Evolutionary conservation across 1,139 yeast genomes (phyloP).

Genomic region (Lipomyces yarrowii): DNA sequence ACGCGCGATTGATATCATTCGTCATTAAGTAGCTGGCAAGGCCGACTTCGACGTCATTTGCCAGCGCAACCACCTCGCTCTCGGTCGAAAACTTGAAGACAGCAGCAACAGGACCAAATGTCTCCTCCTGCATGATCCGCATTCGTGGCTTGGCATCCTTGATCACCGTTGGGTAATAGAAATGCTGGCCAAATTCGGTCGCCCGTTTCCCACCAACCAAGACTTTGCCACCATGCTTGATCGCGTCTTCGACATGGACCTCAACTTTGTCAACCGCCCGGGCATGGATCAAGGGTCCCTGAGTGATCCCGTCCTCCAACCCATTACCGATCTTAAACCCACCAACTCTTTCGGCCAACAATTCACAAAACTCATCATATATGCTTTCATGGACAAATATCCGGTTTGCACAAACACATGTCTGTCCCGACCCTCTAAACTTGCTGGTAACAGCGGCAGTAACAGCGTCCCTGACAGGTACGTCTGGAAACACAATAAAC

Average conservation of each 20-base stretch:
- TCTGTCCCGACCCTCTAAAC: constrained; percentile 77
- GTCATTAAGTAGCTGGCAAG: constrained; percentile 82
- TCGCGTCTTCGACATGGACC: constrained; percentile 73
- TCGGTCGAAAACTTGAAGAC: constrained; percentile 59
- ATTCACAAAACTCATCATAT: constrained; percentile 59
- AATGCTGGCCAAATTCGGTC: constrained; percentile 60
- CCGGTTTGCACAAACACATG: constrained; percentile 82
- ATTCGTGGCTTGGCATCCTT: constrained; percentile 66
- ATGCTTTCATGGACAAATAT: constrained; percentile 64
- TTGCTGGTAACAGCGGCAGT: constrained; percentile 68
- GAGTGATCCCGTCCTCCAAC: constrained; percentile 63
- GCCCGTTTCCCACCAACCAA: constrained; percentile 66
- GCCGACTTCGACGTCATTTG: constrained; percentile 69
- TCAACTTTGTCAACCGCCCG: constrained; percentile 70
- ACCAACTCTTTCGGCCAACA: constrained; percentile 55
- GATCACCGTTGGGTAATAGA: constrained; percentile 76
- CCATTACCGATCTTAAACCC: constrained; percentile 74
- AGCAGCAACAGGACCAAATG: constrained; percentile 90
- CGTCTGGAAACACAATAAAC: constrained; percentile 82
- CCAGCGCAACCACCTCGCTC: constrained; percentile 67
- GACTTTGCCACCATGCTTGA: constrained; percentile 67
- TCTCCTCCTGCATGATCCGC: constrained; percentile 70
- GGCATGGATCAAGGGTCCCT: constrained; percentile 79
- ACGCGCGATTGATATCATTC: constrained; percentile 60
- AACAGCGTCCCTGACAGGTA: constrained; percentile 75